A percentile compares a stretch with the other conserved stretches of the same genome.
Evolutionary conservation across 768 basidiomycete genomes (phyloP).

Genomic region (Naganishia kalamii): DNA sequence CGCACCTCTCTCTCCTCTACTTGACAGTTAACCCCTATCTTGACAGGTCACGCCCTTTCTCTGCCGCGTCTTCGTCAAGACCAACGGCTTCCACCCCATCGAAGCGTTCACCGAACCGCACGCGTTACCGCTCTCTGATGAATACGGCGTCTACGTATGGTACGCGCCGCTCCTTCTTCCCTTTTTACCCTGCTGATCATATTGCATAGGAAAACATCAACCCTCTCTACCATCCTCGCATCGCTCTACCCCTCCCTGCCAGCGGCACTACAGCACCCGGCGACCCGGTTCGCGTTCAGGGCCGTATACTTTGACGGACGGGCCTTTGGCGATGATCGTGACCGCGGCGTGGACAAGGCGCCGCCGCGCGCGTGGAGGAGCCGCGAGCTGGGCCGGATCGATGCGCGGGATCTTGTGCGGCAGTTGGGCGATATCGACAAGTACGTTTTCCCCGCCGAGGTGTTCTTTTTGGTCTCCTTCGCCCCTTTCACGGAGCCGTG

Average conservation of each 20-base stretch:
- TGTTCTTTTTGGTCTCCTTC: neutral
- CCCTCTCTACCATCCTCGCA: neutral
- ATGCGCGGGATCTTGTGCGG: neutral
- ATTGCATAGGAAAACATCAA: slow-evolving; percentile 1
- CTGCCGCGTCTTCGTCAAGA: neutral
- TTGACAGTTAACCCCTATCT: neutral
- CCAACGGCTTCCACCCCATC: neutral
- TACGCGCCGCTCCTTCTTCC: neutral
- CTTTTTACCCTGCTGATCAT: neutral
- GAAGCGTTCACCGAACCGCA: neutral
- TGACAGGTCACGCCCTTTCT: neutral
- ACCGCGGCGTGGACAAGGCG: neutral
- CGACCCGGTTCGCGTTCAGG: neutral
- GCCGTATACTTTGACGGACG: slow-evolving; percentile 1
- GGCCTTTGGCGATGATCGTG: neutral
- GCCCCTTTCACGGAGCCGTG: neutral
- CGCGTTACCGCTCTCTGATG: slow-evolving; percentile 1
- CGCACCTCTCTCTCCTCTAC: neutral
- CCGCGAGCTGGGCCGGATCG: slow-evolving; percentile 6
- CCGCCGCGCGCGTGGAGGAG: neutral
- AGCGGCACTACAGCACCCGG: neutral
- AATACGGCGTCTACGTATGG: slow-evolving; percentile 5
- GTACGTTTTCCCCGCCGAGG: neutral
- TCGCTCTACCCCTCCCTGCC: slow-evolving; percentile 10
- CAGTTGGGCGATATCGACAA: neutral